A percentile compares a stretch with the other conserved stretches of the same genome.
Evolutionary conservation across 1,139 yeast genomes (phyloP).

Genomic region (Pichia sp.): DNA sequence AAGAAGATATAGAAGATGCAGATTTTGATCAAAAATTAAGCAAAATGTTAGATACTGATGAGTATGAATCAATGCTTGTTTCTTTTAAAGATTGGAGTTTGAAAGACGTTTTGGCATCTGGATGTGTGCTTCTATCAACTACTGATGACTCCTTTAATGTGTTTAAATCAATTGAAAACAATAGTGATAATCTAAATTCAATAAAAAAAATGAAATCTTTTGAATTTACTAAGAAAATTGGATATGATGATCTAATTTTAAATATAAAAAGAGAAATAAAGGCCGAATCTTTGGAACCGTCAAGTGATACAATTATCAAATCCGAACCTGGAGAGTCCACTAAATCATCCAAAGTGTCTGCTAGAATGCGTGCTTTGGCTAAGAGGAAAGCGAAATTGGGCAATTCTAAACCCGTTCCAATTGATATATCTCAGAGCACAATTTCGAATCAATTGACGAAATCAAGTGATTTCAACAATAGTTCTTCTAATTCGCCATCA

Average conservation of each 20-base stretch:
- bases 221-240: conserved; percentile 25
- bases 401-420: conserved; percentile 43
- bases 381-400: conserved; percentile 85
- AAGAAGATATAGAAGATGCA: conserved; percentile 31
- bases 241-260: conserved; percentile 19
- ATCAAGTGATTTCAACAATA: conserved; percentile 10
- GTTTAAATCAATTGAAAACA: conserved; percentile 1
- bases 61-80: conserved; percentile 47
- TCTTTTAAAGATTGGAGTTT: conserved; percentile 60
- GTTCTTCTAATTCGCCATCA: background rate
- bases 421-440: conserved; percentile 75
- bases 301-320: conserved; percentile 2
- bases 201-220: conserved; percentile 34
- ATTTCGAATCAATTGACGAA: conserved; percentile 53
- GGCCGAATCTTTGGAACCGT: background rate
- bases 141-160: conserved; percentile 44
- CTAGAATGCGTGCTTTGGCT: conserved; percentile 90
- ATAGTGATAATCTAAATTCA: background rate
- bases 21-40: conserved; percentile 25
- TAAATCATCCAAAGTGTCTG: conserved; percentile 39
- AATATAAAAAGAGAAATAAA: conserved; percentile 3
- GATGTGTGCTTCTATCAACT: conserved; percentile 65
- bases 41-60: conserved; percentile 35
- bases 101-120: conserved; percentile 57
- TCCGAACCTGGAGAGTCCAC: background rate